Evolutionary conservation across 495 filamentous ascomycete genomes (phyloP), one percentile per base, ranked within the genome.

Genomic region (Aspergillus asperescens): DNA sequence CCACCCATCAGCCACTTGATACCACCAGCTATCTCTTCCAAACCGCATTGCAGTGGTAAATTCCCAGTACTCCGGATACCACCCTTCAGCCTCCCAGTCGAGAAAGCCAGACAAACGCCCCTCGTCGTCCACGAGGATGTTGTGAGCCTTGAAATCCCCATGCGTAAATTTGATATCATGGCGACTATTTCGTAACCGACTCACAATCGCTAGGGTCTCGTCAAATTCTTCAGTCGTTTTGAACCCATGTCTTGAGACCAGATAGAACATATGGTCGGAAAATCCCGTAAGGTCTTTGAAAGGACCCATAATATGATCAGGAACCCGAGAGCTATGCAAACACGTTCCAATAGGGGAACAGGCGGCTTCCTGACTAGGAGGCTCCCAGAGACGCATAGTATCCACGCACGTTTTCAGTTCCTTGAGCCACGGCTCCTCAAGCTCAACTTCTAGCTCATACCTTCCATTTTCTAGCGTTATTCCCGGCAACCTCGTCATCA

Each of bases 21-120:
- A 57, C 62, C 65, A 65, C 65, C 62, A 68, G 44, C 59, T 64
- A 25, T 31, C 15, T 24, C 10, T 29, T 22, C 57, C 57, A 54
- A 53, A 68, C 1, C 61, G 57, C 60, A 62, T 57, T 4, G 64
- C 66, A 10, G 63, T 65, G n/a, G 62, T 69, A n/a, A 63, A 80
- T 43, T 81, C 78, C 78, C 77, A 80, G 58, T 82, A 80, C 40
- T 73, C 64, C 20, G 77, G 73, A 60, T 71, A 77, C 73, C 73
- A 83, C 15, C 77, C 77, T 24, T 68, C 62, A 2, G 66, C 65
- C 57, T 79, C 77, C 77, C 77, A 80, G 54, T 79, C 77, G 35
- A 81, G 59, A 63, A 81, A 70, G 12, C 69, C 73, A 23, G 73
- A 68, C 12, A 81, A 61, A 40, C 74, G 69, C 8, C 65, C 72